A percentile compares a stretch with the other conserved stretches of the same genome.
These are phyloP conservation scores for Serendipita indica DNA, from an alignment of 768 basidiomycete genomes.

Conservation along the genomic window DNA sequence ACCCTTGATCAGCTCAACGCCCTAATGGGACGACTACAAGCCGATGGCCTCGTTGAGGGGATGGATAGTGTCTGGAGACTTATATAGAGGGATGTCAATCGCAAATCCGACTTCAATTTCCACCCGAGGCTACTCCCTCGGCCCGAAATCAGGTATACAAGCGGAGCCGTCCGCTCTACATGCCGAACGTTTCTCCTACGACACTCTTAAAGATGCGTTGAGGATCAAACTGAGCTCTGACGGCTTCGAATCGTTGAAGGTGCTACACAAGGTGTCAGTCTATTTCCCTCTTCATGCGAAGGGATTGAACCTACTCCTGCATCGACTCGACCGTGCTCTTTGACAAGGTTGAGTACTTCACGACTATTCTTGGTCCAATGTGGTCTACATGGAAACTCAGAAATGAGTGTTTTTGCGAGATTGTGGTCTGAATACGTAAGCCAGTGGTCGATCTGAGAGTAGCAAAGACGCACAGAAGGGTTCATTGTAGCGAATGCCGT, in stretches of 20 bases:
- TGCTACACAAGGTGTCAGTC: not conserved
- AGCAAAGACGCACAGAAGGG: conserved; percentile 11
- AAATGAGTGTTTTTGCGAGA: conserved; percentile 9
- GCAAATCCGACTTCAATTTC: not conserved
- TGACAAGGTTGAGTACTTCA: conserved; percentile 12
- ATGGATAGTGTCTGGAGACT: conserved; percentile 61
- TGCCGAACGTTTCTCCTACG: conserved; percentile 13
- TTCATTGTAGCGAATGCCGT: conserved; percentile 12
- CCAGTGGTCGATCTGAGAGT: not conserved
- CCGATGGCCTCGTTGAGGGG: conserved; percentile 58
- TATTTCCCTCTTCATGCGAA: not conserved
- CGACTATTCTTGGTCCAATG: conserved; percentile 14
- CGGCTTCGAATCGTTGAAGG: conserved; percentile 9
- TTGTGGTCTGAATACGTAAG: conserved; percentile 5
- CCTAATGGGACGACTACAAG: conserved; percentile 69
- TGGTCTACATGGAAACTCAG: conserved; percentile 13
- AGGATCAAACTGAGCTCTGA: conserved; percentile 13
- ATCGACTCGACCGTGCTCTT: conserved; percentile 7
- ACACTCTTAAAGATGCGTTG: conserved; percentile 12
- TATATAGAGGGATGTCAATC: conserved; percentile 4
- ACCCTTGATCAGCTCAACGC: conserved; percentile 59
- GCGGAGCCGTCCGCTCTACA: not conserved
- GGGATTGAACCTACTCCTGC: not conserved
- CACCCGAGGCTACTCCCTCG: not conserved
- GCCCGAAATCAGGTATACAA: not conserved